Base-by-base conservation (phyloP, 192 early-diverging fungal species). In the Coemansia guatemalensis region DNA sequence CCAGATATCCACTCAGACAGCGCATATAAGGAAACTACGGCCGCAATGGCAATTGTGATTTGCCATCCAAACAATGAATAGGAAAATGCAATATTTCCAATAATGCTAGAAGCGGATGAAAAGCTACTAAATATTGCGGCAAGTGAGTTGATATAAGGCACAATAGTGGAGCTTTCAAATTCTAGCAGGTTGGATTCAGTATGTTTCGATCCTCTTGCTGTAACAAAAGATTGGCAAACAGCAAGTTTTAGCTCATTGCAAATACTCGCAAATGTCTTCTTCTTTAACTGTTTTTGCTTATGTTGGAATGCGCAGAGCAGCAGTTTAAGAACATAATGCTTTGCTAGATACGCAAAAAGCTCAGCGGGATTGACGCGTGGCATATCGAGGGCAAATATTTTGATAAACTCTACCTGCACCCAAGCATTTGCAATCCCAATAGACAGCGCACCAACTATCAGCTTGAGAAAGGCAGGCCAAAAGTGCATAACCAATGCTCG, bases 1-100 rank as follows among this genome's bases (percentile, higher is more conserved):
- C 58, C n/a, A 14, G 62, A 75, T 24, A 65, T 51, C 58, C 67
- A 57, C 53, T 65, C 48, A 8, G 67, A 65, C 0, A 69, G 14
- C 0, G 49, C n/a, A 17, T 44, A 47, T 3, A 75, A 27, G 4
- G 54, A n/a, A 0, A 69, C n/a, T 11, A 65, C 49, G 1, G 52
- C 27, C 4, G 18, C 20, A 11, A 62, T 18, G 26, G 65, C 50
- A 4, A 51, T 21, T 20, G 54, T 18, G 3, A 44, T 49, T 23
- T 44, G 57, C 63, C 63, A 58, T 8, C 63, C 62, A 44, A 75
- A 48, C 18, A 65, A 39, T 18, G 73, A 52, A 30, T 61, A 62
- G 27, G 53, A 35, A 27, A 62, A 33, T 2, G 63, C 67, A 52
- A 63, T 44, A 21, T 65, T 62, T 17, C 67, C 63, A 33, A 53